Conservation (phyloP, 1,139 yeast genomes). For the Blastobotrys malaysiensis region DNA sequence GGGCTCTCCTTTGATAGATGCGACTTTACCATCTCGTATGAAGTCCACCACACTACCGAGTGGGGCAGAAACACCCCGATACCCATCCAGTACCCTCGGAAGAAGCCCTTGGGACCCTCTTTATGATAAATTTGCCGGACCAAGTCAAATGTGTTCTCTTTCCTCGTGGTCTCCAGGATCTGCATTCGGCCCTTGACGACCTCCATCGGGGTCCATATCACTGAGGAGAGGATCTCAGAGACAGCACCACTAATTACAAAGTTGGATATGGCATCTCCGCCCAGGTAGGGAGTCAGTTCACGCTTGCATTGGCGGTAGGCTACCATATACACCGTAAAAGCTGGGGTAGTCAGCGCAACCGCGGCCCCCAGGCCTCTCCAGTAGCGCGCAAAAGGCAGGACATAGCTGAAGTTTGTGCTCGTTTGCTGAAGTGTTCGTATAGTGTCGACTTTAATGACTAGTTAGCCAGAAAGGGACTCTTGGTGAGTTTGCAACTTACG, state of each 20-base stretch:
- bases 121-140: constrained; percentile 26
- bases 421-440: constrained; percentile 38
- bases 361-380: constrained; percentile 40
- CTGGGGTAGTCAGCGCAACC: constrained; percentile 39
- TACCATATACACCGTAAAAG: constrained; percentile 39
- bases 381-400: constrained; percentile 36
- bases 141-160: constrained; percentile 22
- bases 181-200: constrained; percentile 42
- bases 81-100: constrained; percentile 43
- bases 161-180: constrained; percentile 24
- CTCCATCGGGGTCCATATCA: constrained; percentile 45
- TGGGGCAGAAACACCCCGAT: constrained; percentile 38
- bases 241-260: constrained; percentile 36
- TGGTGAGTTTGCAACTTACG: constrained; percentile 22
- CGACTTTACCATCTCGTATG: constrained; percentile 28
- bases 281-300: constrained; percentile 35
- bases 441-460: constrained; percentile 31
- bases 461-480: not conserved
- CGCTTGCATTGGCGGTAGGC: constrained; percentile 38
- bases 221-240: constrained; percentile 38
- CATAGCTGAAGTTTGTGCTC: constrained; percentile 32
- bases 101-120: constrained; percentile 39
- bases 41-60: constrained; percentile 39
- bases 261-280: constrained; percentile 33
- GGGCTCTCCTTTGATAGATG: constrained; percentile 7